Percentiles rank a stretch among this genome's conserved stretches.
Evolutionary conservation across 2,329 filamentous ascomycete genomes (phyloP).

Genomic region (Neopestalotiopsis sp.): DNA sequence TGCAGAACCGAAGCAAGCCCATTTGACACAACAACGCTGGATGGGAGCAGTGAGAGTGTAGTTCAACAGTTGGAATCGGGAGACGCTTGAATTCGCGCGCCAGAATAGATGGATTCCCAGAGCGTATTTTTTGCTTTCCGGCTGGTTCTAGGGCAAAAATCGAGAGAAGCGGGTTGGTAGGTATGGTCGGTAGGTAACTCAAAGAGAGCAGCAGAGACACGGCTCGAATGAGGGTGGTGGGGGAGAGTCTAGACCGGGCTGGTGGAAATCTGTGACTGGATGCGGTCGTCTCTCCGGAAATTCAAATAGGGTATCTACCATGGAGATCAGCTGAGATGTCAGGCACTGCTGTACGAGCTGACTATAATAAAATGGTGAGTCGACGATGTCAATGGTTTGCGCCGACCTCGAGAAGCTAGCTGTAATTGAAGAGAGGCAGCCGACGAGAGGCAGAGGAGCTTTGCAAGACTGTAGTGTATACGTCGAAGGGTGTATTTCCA

Average conservation of each 20-base stretch:
- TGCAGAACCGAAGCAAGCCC: constrained; percentile 10
- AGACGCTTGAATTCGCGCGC: constrained; percentile 2
- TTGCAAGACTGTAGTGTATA: neutral
- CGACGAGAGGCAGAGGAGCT: neutral
- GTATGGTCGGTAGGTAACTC: neutral
- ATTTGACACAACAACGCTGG: constrained; percentile 11
- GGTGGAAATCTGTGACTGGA: neutral
- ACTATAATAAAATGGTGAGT: neutral
- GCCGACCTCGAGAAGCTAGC: no score
- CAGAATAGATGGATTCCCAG: neutral
- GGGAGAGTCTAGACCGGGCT: constrained; percentile 11
- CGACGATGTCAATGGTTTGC: neutral
- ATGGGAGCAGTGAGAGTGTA: neutral
- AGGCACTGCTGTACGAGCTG: neutral
- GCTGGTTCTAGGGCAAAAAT: neutral
- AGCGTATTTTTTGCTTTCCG: neutral
- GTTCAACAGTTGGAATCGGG: neutral
- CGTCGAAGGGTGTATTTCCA: neutral
- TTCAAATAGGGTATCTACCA: constrained; percentile 1
- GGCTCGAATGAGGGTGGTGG: constrained; percentile 9
- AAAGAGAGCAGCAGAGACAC: neutral
- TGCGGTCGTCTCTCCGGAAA: neutral
- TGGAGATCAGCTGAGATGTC: constrained; percentile 1
- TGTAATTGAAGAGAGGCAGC: neutral
- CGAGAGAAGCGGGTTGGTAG: constrained; percentile 3